A percentile compares a stretch with the other conserved stretches of the same genome.
phyloP scores from a whole-genome alignment of 495 filamentous ascomycete species.

The Clohesyomyces aquaticus region DNA sequence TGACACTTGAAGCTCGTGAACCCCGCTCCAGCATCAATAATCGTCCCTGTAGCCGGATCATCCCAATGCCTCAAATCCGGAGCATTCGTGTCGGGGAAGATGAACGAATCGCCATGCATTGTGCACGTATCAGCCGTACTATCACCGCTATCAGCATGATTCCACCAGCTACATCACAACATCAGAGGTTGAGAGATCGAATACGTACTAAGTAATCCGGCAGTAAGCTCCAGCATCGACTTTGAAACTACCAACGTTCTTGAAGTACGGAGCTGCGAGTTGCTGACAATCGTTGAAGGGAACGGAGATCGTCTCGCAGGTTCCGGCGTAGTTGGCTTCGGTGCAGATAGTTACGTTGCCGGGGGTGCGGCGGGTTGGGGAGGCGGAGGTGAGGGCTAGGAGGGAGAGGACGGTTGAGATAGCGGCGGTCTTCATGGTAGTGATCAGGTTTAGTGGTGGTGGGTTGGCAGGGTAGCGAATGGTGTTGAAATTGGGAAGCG shows the following conservation, averaged over 20 bases:
- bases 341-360: slow-evolving; percentile 24
- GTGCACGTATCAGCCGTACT: slow-evolving; percentile 33
- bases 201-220: slow-evolving; percentile 36
- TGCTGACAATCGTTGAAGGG: slow-evolving; percentile 24
- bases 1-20: slow-evolving; percentile 34
- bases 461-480: slow-evolving; percentile 6
- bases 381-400: slow-evolving; percentile 17
- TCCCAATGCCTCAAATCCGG: slow-evolving; percentile 21
- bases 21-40: slow-evolving; percentile 27
- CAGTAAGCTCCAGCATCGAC: slow-evolving; percentile 22
- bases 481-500: not conserved
- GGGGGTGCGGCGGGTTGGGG: slow-evolving; percentile 18
- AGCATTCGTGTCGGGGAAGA: slow-evolving; percentile 14
- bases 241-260: slow-evolving; percentile 28
- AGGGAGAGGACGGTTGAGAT: slow-evolving; percentile 19
- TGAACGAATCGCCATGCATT: slow-evolving; percentile 33
- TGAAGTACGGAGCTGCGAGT: slow-evolving; percentile 8
- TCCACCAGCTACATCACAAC: no score
- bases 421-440: slow-evolving; percentile 32
- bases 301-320: slow-evolving; percentile 7
- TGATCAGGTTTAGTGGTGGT: not conserved
- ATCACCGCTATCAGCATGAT: no score
- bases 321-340: slow-evolving; percentile 19
- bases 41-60: slow-evolving; percentile 22
- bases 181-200: no score